phyloP scores from a whole-genome alignment of 176 grass and related monocot genomes.

The Areca catechu region DNA sequence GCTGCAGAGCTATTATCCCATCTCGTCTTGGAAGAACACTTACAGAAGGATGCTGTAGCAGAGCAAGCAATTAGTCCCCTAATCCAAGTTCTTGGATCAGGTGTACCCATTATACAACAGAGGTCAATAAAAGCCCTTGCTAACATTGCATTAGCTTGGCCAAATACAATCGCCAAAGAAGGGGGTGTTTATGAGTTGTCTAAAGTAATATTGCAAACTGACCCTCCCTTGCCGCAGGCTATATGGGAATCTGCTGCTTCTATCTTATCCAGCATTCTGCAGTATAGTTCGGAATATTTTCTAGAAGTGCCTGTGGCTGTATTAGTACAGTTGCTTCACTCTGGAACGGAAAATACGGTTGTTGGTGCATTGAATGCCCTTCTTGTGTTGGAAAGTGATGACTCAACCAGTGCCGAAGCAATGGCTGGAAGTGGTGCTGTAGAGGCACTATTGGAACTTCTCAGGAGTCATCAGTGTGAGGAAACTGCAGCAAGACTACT shows the following conservation, averaged over 20 bases:
- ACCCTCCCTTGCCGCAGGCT: constrained; percentile 84
- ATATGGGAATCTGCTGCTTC: constrained; percentile 99
- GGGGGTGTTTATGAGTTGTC: constrained; percentile 95
- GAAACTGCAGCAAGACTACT: constrained; percentile 97
- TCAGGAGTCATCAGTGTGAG: constrained; percentile 93
- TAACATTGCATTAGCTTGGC: constrained; percentile 85
- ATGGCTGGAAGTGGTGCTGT: constrained; percentile 98
- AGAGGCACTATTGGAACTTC: constrained; percentile 81
- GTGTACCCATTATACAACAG: constrained; percentile 76
- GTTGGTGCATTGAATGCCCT: constrained; percentile 93
- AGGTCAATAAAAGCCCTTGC: constrained; percentile 95
- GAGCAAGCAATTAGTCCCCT: constrained; percentile 86
- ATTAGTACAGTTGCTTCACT: constrained; percentile 81
- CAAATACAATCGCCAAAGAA: constrained; percentile 98
- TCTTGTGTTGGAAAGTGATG: constrained; percentile 96
- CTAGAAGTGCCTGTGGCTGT: constrained; percentile 96
- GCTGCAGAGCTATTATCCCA: constrained; percentile 88
- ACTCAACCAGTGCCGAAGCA: constrained; percentile 95
- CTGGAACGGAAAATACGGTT: constrained; percentile 81
- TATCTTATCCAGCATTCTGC: constrained; percentile 88
- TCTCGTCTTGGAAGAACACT: constrained; percentile 91
- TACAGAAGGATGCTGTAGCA: constrained; percentile 80
- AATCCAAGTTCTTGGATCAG: constrained; percentile 91
- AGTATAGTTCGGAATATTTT: constrained; percentile 96
- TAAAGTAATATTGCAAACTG: constrained; percentile 86